Evolutionary conservation across 2,329 filamentous ascomycete species (phyloP).

Genomic region (Ophiocordyceps camponoti-floridani): DNA sequence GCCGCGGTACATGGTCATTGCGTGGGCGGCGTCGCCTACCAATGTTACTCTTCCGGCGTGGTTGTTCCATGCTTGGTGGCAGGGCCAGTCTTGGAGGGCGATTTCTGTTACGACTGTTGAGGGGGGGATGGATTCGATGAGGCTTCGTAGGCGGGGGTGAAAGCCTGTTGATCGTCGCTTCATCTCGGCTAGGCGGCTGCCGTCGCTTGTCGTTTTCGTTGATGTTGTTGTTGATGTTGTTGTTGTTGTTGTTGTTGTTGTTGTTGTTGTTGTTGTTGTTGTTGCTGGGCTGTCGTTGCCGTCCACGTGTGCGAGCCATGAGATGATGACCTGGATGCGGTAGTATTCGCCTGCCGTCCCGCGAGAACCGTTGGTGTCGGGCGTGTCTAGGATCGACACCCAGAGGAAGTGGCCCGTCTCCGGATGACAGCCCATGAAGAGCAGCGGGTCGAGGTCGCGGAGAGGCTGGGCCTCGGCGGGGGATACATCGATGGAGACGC

Average conservation of each 20-base stretch:
- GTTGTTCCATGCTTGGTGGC: conserved; percentile 20
- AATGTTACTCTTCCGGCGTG: conserved; percentile 24
- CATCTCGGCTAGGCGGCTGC: conserved; percentile 17
- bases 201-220: background rate
- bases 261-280: conserved; percentile 12
- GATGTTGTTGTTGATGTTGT: too few species aligned
- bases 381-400: conserved; percentile 26
- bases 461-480: conserved; percentile 19
- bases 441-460: conserved; percentile 30
- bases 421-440: conserved; percentile 36
- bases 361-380: conserved; percentile 15
- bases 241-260: conserved; percentile 11
- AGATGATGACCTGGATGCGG: conserved; percentile 25
- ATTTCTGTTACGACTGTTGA: conserved; percentile 18
- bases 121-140: conserved; percentile 24
- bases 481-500: conserved; percentile 18
- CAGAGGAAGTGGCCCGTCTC: conserved; percentile 30
- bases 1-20: conserved; percentile 37
- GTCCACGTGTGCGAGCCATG: conserved; percentile 20
- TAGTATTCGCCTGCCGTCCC: conserved; percentile 15
- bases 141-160: conserved; percentile 19
- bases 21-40: conserved; percentile 35
- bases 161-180: conserved; percentile 15
- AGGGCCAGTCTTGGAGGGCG: conserved; percentile 18
- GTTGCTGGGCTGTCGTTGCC: conserved; percentile 9